Evolutionary conservation across 2,329 filamentous ascomycete genomes (phyloP).

Genomic region (Pyrenophora tritici-repentis): DNA sequence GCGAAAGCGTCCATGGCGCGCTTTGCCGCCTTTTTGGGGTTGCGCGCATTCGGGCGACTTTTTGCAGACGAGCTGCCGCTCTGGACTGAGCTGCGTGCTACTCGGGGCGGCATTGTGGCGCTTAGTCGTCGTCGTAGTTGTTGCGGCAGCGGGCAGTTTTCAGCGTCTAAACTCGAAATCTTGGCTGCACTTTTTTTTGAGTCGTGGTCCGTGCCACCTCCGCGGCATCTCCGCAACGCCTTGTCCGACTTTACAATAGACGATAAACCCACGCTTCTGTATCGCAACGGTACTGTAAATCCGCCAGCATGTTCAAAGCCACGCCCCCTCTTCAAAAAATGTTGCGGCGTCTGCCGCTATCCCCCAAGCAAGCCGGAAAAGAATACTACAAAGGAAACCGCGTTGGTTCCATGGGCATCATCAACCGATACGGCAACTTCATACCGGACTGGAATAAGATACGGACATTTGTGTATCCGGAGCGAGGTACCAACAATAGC

Average conservation of each 20-base stretch:
- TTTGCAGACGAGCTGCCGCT: conserved; percentile 37
- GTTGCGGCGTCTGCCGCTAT: conserved; percentile 77
- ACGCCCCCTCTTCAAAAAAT: conserved; percentile 69
- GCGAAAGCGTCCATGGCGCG: conserved; percentile 66
- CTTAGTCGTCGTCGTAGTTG: conserved; percentile 9
- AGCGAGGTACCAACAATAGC: conserved; percentile 62
- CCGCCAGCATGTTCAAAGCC: conserved; percentile 63
- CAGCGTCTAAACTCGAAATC: conserved; percentile 27
- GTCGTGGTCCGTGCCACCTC: conserved; percentile 23
- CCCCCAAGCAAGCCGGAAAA: conserved; percentile 89
- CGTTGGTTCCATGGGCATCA: conserved; percentile 82
- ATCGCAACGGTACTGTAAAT: neutral
- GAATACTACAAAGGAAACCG: conserved; percentile 98
- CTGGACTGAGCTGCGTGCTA: conserved; percentile 48
- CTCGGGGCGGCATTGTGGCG: conserved; percentile 52
- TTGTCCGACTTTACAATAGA: conserved; percentile 3
- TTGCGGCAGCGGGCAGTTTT: conserved; percentile 6
- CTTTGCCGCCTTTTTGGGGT: conserved; percentile 56
- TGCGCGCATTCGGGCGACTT: conserved; percentile 36
- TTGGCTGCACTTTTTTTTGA: conserved; percentile 31
- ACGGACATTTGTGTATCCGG: conserved; percentile 84
- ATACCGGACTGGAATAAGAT: conserved; percentile 84
- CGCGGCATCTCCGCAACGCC: conserved; percentile 23
- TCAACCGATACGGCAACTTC: conserved; percentile 84
- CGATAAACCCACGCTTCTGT: conserved; percentile 2